Evolutionary conservation across 768 basidiomycete species (phyloP).

Genomic region (Suillus alpinus): DNA sequence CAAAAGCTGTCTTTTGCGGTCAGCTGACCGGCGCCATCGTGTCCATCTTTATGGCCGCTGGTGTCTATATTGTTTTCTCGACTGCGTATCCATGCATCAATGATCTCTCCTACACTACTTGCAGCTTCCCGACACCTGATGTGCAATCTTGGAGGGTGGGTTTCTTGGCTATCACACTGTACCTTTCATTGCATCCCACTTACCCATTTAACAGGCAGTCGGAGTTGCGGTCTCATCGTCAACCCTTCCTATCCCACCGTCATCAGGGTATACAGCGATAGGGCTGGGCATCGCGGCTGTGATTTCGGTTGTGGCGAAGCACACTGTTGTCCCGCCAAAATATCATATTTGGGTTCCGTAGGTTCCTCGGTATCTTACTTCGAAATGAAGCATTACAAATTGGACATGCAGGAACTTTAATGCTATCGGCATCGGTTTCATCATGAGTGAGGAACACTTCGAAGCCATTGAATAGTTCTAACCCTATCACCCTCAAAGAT

Average conservation of each 20-base stretch:
- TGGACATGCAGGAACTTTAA: constrained; percentile 20
- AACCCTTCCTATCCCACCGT: constrained; percentile 41
- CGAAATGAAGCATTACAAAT: not conserved
- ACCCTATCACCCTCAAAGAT: constrained; percentile 7
- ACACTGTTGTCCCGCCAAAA: constrained; percentile 19
- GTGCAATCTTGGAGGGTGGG: constrained; percentile 25
- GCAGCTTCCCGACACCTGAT: constrained; percentile 22
- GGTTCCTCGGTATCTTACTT: not conserved
- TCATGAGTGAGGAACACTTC: not conserved
- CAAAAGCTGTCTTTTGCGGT: constrained; percentile 59
- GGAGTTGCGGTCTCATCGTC: constrained; percentile 19
- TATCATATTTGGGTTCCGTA: constrained; percentile 22
- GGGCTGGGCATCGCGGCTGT: constrained; percentile 46
- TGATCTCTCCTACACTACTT: constrained; percentile 11
- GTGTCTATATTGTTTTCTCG: constrained; percentile 61
- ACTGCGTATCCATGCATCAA: constrained; percentile 61
- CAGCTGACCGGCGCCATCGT: constrained; percentile 58
- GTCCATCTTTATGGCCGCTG: constrained; percentile 56
- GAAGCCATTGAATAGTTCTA: not conserved
- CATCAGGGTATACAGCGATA: constrained; percentile 59
- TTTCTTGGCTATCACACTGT: not conserved
- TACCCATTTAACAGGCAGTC: constrained; percentile 12
- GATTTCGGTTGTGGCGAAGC: constrained; percentile 42
- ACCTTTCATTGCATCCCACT: not conserved
- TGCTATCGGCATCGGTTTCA: constrained; percentile 24